A percentile compares a stretch with the other conserved stretches of the same genome.
Conservation (phyloP, 805 yeast species). For the Nakazawaea laoshanensis region DNA sequence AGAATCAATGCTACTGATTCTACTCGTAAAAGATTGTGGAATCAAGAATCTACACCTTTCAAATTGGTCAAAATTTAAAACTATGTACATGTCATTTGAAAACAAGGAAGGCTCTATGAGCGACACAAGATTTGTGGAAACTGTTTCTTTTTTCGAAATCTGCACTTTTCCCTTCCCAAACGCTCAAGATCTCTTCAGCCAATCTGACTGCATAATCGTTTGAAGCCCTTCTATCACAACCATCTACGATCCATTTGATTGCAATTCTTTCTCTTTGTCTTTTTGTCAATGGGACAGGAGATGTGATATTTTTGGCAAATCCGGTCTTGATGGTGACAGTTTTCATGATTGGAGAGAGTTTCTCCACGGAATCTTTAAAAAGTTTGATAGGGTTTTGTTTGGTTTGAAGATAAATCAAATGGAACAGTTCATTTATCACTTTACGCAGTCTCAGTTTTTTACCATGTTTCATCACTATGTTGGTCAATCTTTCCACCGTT, state of each 20-base stretch:
- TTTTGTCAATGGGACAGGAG: constrained; percentile 76
- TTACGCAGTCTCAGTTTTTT: constrained; percentile 75
- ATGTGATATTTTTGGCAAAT: constrained; percentile 71
- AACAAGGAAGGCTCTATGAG: constrained; percentile 75
- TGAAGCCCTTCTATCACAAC: constrained; percentile 70
- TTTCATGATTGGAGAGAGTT: constrained; percentile 76
- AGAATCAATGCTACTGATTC: too few relatives aligned
- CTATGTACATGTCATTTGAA: too few relatives aligned
- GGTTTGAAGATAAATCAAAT: constrained; percentile 62
- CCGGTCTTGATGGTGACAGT: constrained; percentile 75
- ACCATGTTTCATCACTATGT: constrained; percentile 89
- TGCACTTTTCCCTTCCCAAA: constrained; percentile 68
- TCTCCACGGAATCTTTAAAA: constrained; percentile 67
- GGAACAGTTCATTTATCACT: constrained; percentile 67
- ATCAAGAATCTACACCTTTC: too few relatives aligned
- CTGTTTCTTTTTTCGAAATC: constrained; percentile 78
- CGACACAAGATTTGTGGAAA: constrained; percentile 80
- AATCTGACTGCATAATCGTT: constrained; percentile 80
- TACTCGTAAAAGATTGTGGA: too few relatives aligned
- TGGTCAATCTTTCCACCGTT: constrained; percentile 69
- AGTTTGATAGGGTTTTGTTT: constrained; percentile 76
- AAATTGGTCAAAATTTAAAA: constrained; percentile 2
- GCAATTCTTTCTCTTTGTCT: constrained; percentile 85
- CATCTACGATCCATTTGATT: constrained; percentile 84
- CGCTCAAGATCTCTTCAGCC: constrained; percentile 80